These are phyloP conservation scores for Triglochin maritima DNA, from an alignment of 106 monocot genomes.

Conservation along the genomic window DNA sequence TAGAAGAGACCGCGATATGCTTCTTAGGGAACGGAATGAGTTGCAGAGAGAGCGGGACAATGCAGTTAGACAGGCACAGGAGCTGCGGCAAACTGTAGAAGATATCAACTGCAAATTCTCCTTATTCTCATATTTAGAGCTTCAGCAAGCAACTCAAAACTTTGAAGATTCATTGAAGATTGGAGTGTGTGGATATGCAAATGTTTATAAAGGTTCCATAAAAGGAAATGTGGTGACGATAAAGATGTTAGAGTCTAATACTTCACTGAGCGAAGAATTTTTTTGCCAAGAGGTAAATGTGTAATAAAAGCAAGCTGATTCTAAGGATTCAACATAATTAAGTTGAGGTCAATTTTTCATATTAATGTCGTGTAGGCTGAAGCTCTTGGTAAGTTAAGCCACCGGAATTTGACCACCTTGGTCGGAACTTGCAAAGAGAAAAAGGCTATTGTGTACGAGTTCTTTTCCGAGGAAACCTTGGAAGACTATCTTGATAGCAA, in stretches of 20 bases:
- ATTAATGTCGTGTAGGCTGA: constrained; percentile 23
- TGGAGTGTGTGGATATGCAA: constrained; percentile 50
- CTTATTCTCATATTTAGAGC: constrained; percentile 36
- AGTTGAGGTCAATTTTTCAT: too few relatives aligned
- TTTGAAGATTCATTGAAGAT: constrained; percentile 40
- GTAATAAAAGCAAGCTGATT: too few relatives aligned
- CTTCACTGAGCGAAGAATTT: constrained; percentile 29
- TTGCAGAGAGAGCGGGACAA: constrained; percentile 23
- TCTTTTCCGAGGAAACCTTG: constrained; percentile 48
- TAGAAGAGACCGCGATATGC: constrained; percentile 10
- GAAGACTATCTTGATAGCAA: constrained; percentile 45
- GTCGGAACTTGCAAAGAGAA: constrained; percentile 49
- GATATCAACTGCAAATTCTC: constrained; percentile 19
- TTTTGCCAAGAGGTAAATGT: constrained; percentile 46
- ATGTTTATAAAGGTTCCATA: constrained; percentile 48
- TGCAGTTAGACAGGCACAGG: constrained; percentile 35
- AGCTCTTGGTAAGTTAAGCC: constrained; percentile 40
- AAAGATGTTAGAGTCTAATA: constrained; percentile 39
- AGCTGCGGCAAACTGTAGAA: constrained; percentile 12
- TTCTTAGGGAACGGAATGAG: constrained; percentile 23
- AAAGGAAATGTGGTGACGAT: constrained; percentile 47
- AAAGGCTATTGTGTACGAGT: constrained; percentile 42
- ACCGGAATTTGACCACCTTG: constrained; percentile 18
- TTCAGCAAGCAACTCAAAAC: constrained; percentile 45
- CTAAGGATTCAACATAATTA: too few relatives aligned